Base-by-base conservation (phyloP, 2,329 filamentous ascomycete species). In the Lachnum nothofagi region DNA sequence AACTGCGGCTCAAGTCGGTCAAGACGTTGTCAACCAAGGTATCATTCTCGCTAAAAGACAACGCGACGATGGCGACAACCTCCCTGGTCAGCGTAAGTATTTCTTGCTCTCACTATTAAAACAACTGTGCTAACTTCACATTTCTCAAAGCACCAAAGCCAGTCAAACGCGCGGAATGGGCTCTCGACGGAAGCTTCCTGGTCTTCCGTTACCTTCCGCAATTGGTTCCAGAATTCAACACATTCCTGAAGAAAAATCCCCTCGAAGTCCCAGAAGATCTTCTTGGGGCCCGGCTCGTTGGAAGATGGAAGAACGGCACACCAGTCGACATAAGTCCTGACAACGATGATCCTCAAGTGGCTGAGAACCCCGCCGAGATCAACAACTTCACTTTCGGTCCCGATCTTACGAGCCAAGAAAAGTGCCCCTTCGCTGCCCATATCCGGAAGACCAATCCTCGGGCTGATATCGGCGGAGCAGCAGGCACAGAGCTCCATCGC, bases 361-460 rank as follows among this genome's bases (percentile, higher is more conserved):
- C 60, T n/a, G 57, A 54, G 14, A 63, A 53, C 17, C 39, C 34
- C 3, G 19, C 31, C 12, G 10, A 48, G 20, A 31, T 68, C 40
- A 47, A 71, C 52, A 56, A 68, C 14, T 73, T 74, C 56, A 57
- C 64, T 17, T 72, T 68, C 48, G 5, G 17, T 10, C 17, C 17
- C 9, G 55, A 62, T 22, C 53, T 58, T 2, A 38, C 56, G 10
- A 59, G 59, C 8, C 65, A 69, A 38, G 60, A 65, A 1, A 61
- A 64, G 17, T 75, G 72, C 53, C 72, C 72, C 1, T 71, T 72
- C 40, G 71, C 70, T 0, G 70, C 72, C 1, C 72, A 75, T 43
- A 68, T 70, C 23, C 72, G 72, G 35, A 75, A 75, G 62, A 72
- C 68, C 34, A 71, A 72, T 35, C 72, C 72, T 1, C 63, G 72